Conservation (phyloP, 75 land plant species). For the Isoetes taiwanensis region DNA sequence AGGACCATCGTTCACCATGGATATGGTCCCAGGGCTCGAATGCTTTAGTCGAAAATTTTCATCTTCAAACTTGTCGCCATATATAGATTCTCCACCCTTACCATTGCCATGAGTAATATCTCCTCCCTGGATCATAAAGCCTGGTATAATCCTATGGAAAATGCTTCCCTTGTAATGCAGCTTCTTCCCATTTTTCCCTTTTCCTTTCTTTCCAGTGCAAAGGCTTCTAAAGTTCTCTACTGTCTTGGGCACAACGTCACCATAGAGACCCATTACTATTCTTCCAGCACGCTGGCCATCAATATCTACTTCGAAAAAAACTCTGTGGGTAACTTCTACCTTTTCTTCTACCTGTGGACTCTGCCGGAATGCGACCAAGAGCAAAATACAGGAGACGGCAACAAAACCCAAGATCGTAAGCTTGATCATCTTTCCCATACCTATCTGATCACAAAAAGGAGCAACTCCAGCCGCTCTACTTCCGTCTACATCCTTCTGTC, state of each 20-base stretch:
- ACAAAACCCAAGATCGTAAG: too few species aligned
- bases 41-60: not conserved
- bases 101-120: not conserved
- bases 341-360: too few species aligned
- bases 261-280: constrained; percentile 1
- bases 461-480: too few species aligned
- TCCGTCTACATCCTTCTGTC: too few species aligned
- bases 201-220: not conserved
- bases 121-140: constrained; percentile 6
- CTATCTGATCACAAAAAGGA: too few species aligned
- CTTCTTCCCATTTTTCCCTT: not conserved
- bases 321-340: constrained; percentile 2
- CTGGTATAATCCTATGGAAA: constrained; percentile 1
- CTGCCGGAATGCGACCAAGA: too few species aligned
- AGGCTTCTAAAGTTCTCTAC: not conserved
- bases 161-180: constrained; percentile 5
- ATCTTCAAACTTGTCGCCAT: not conserved
- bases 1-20: not conserved
- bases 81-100: not conserved
- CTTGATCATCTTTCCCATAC: too few species aligned
- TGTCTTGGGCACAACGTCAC: not conserved
- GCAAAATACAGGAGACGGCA: too few species aligned
- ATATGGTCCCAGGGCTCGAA: not conserved
- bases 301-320: not conserved
- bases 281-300: not conserved